A percentile compares a stretch with the other conserved stretches of the same genome.
These are phyloP conservation scores for Wickerhamomyces alni DNA, from an alignment of 805 yeast genomes.

Conservation along the genomic window DNA sequence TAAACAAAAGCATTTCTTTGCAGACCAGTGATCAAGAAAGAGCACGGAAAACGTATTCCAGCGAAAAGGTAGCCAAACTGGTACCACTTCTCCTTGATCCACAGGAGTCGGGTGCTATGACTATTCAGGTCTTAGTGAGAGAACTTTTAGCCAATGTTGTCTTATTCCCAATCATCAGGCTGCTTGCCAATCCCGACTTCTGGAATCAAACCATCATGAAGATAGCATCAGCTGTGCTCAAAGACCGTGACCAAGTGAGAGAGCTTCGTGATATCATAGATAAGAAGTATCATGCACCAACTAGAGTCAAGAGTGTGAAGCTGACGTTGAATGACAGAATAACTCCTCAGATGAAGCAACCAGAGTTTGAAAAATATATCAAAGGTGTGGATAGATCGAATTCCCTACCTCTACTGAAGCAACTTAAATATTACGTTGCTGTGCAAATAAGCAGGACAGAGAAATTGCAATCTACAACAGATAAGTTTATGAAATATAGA, in stretches of 20 bases:
- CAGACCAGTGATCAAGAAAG: slow-evolving; percentile 28
- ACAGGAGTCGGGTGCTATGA: slow-evolving; percentile 36
- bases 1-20: slow-evolving; percentile 52
- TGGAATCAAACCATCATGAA: slow-evolving; percentile 63
- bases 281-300: slow-evolving; percentile 40
- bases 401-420: slow-evolving; percentile 39
- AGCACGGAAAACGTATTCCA: slow-evolving; percentile 45
- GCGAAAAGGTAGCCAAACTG: slow-evolving; percentile 34
- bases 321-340: slow-evolving; percentile 27
- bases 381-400: slow-evolving; percentile 27
- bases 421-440: slow-evolving; percentile 39
- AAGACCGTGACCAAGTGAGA: slow-evolving; percentile 70
- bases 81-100: slow-evolving; percentile 46
- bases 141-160: slow-evolving; percentile 62
- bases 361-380: slow-evolving; percentile 35
- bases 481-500: slow-evolving; percentile 21
- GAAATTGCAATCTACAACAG: slow-evolving; percentile 25
- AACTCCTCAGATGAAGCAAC: slow-evolving; percentile 33
- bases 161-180: slow-evolving; percentile 41
- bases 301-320: slow-evolving; percentile 10
- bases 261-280: slow-evolving; percentile 65
- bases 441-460: slow-evolving; percentile 40
- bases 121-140: slow-evolving; percentile 44
- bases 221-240: slow-evolving; percentile 55
- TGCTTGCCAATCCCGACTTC: slow-evolving; percentile 67